Conservation (phyloP, 2,329 filamentous ascomycete species). For the Dichotomopilus funicola region DNA sequence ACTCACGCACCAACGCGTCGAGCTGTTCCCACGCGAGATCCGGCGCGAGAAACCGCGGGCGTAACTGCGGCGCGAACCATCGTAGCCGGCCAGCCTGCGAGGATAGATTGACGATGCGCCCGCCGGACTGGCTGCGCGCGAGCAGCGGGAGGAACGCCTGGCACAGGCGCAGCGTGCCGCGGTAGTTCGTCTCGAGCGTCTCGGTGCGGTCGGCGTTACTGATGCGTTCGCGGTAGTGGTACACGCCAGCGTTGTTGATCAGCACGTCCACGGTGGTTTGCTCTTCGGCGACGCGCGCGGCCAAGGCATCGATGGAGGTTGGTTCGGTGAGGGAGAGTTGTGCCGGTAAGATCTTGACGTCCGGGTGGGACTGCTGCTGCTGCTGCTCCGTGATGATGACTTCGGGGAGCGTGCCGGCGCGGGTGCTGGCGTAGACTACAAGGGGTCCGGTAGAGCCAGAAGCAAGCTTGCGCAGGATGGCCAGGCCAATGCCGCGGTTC, state of each 20-base stretch:
- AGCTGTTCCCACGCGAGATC: background rate
- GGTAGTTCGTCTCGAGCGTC: background rate
- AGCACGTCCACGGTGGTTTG: background rate
- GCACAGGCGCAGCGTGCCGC: background rate
- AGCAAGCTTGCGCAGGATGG: background rate
- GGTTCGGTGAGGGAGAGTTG: background rate
- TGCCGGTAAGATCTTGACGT: background rate
- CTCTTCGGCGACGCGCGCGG: background rate
- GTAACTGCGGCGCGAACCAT: background rate
- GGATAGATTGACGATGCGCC: background rate
- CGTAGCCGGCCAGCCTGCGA: background rate
- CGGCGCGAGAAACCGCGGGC: background rate
- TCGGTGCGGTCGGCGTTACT: background rate
- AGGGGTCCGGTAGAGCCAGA: background rate
- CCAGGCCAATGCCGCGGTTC: background rate
- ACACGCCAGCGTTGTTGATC: background rate
- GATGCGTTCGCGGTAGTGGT: background rate
- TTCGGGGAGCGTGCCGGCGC: background rate
- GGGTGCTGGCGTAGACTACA: background rate
- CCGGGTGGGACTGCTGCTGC: background rate
- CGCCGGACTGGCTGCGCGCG: background rate
- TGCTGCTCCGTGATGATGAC: background rate
- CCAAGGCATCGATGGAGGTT: background rate
- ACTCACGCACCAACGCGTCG: background rate
- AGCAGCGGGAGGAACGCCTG: background rate